A percentile compares a stretch with the other conserved stretches of the same genome.
Conservation (phyloP, 2,329 filamentous ascomycete species). For the Rhynchosporium graminicola region DNA sequence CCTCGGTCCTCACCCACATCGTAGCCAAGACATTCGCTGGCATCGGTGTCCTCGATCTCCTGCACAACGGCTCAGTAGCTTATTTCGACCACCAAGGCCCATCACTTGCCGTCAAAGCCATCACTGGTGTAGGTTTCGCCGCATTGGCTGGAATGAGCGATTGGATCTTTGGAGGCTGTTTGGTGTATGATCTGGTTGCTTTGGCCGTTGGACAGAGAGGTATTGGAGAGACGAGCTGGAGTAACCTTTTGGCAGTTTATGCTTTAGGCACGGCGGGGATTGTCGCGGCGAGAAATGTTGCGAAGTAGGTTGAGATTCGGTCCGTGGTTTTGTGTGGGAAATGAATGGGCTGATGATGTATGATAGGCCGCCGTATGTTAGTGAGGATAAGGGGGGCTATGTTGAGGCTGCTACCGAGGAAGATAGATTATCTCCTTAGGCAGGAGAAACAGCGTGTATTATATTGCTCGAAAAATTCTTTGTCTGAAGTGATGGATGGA, state of each 20-base stretch:
- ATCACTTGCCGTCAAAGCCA: slow-evolving; percentile 48
- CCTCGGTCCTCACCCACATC: slow-evolving; percentile 57
- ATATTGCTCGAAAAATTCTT: too few species aligned
- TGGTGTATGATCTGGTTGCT: slow-evolving; percentile 59
- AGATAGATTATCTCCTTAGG: not conserved
- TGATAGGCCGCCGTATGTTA: slow-evolving; percentile 31
- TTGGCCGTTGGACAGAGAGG: slow-evolving; percentile 54
- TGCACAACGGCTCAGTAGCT: slow-evolving; percentile 59
- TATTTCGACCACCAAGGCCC: slow-evolving; percentile 54
- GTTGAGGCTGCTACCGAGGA: slow-evolving; percentile 27
- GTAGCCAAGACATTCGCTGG: slow-evolving; percentile 61
- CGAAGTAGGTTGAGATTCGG: slow-evolving; percentile 46
- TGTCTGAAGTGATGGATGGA: too few species aligned
- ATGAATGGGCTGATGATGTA: slow-evolving; percentile 19
- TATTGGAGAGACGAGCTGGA: slow-evolving; percentile 49
- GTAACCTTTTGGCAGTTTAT: slow-evolving; percentile 51
- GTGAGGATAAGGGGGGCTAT: slow-evolving; percentile 26
- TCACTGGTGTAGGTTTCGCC: slow-evolving; percentile 56
- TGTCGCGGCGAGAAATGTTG: slow-evolving; percentile 52
- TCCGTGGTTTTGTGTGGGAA: not conserved
- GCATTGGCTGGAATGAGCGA: slow-evolving; percentile 52
- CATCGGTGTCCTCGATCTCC: slow-evolving; percentile 58
- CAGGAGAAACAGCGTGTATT: too few species aligned
- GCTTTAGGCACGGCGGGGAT: slow-evolving; percentile 54
- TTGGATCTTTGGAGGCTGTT: slow-evolving; percentile 60